phyloP scores from a whole-genome alignment of 306 rosid species.

The Erythrophleum fordii region DNA sequence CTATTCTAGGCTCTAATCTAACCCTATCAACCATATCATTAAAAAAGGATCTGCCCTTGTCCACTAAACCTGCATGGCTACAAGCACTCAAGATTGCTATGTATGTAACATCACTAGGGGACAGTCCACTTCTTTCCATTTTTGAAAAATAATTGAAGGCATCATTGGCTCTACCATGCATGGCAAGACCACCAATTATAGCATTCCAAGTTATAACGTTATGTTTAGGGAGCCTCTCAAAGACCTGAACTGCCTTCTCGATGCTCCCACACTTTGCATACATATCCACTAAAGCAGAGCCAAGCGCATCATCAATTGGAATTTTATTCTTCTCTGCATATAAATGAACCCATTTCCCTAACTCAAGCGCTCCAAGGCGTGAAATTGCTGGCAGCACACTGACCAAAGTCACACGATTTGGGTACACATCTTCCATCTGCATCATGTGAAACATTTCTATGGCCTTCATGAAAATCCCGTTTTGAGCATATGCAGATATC shows the following conservation, averaged over 20 bases:
- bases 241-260: constrained; percentile 79
- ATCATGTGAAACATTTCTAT: constrained; percentile 61
- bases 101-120: constrained; percentile 72
- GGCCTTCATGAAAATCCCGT: constrained; percentile 62
- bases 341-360: constrained; percentile 82
- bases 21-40: constrained; percentile 59
- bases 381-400: constrained; percentile 78
- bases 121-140: constrained; percentile 60
- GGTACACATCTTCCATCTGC: constrained; percentile 56
- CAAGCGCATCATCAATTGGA: constrained; percentile 64
- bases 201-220: constrained; percentile 77
- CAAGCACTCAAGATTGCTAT: constrained; percentile 72
- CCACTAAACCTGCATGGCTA: constrained; percentile 78
- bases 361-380: constrained; percentile 67
- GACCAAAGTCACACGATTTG: constrained; percentile 74
- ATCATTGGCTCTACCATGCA: constrained; percentile 66
- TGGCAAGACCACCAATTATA: constrained; percentile 69
- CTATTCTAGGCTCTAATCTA: constrained; percentile 66
- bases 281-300: constrained; percentile 83
- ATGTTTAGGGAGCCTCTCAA: constrained; percentile 59
- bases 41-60: constrained; percentile 60
- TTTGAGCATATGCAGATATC: constrained; percentile 78
- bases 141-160: constrained; percentile 51
- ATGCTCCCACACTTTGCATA: constrained; percentile 77
- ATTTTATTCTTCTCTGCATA: constrained; percentile 60